Evolutionary conservation across 1,284 basidiomycete genomes (phyloP), one percentile per base, ranked within the genome.

Genomic region (Golubevia pallescens): DNA sequence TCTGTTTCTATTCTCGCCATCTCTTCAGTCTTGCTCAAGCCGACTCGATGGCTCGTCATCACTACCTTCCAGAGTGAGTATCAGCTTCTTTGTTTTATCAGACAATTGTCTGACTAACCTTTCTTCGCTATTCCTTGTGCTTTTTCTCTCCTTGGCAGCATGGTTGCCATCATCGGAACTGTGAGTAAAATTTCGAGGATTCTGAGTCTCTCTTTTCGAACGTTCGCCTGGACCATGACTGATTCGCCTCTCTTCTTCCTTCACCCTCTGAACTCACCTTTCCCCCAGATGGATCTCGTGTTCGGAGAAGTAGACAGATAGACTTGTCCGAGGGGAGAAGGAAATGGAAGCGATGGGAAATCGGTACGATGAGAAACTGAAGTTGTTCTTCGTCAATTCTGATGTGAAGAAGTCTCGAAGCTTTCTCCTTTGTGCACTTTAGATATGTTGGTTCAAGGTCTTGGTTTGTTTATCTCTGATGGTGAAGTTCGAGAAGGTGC

Each of bases 291-390:
- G 19, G 23, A 85, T 61, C 62, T 85, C 20, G 82, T 85, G 68
- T 85, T 85, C 65, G 82, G 82, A 58, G 82, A 84, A 71, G 82
- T 84, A 32, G 82, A 84, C 75, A 62, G 75, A 58, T 77, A 69
- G n/a, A n/a, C n/a, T n/a, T n/a, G n/a, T n/a, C n/a, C n/a, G n/a
- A n/a, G n/a, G n/a, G n/a, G n/a, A n/a, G n/a, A n/a, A n/a, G n/a
- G n/a, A n/a, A n/a, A n/a, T n/a, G n/a, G n/a, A n/a, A n/a, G n/a
- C n/a, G n/a, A n/a, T n/a, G n/a, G n/a, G n/a, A n/a, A n/a, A n/a
- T n/a, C n/a, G n/a, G n/a, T n/a, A n/a, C n/a, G n/a, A n/a, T n/a
- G n/a, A n/a, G n/a, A n/a, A n/a, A n/a, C n/a, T n/a, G n/a, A n/a
- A n/a, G n/a, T n/a, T n/a, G n/a, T n/a, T n/a, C n/a, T n/a, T n/a